Evolutionary conservation across 768 basidiomycete species (phyloP), one percentile per base, ranked within the genome.

Genomic region (Kwoniella botswanensis): DNA sequence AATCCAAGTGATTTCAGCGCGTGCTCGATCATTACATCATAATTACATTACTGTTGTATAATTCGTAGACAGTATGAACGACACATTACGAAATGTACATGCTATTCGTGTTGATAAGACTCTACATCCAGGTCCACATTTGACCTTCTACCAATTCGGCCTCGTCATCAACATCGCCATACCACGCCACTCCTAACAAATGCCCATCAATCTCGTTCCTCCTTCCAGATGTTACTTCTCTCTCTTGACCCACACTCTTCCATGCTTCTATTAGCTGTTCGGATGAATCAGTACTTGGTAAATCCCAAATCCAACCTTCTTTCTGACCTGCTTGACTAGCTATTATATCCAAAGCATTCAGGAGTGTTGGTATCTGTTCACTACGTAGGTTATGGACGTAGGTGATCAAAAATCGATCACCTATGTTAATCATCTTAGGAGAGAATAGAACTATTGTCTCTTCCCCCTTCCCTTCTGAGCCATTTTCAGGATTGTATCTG

Each of bases 131-230:
- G 24, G 44, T 57, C 74, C 73, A 77, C 76, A 79, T 77, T 41
- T 72, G 68, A 18, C 57, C 55, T 56, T 79, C 76, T 11, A 77
- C 24, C 63, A 77, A 11, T 10, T 73, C 59, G 2, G 60, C 72
- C 10, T 67, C 56, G 2, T 69, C 74, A 21, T 68, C 24, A 18
- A 55, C n/a, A 11, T 57, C n/a, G 1, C 78, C 78, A 61, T 79
- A 79, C 76, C 76, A 79, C 2, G 76, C 76, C 22, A 74, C 71
- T 3, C 75, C 75, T 10, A 80, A 57, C 17, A 80, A 55, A 74
- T 80, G 79, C 1, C 75, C 76, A 21, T 63, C 60, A 17, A 57
- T 55, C 67, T 74, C 79, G 17, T 53, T 17, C 43, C 79, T 57
- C 50, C 60, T 43, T 11, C 35, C 35, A 35, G 4, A 35, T 35